A percentile compares a stretch with the other conserved stretches of the same genome.
phyloP scores from a whole-genome alignment of 192 early-diverging fungal genomes.

The Dissophora globulifera region DNA sequence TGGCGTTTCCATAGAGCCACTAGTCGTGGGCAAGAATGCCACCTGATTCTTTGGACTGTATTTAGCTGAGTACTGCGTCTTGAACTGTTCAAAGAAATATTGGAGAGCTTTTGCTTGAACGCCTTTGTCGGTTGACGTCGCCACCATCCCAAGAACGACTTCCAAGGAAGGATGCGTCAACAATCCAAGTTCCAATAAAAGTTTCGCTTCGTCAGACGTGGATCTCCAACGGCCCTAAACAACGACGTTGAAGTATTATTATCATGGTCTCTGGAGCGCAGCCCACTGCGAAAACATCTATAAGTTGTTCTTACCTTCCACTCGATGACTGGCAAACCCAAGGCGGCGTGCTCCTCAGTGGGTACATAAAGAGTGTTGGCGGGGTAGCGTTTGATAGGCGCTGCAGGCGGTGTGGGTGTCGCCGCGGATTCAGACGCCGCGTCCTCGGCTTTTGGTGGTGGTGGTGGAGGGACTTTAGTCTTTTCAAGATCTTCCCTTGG shows the following conservation, averaged over 20 bases:
- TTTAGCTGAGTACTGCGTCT: constrained; percentile 59
- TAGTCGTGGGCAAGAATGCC: constrained; percentile 71
- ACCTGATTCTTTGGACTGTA: constrained; percentile 65
- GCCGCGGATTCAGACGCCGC: constrained; percentile 5
- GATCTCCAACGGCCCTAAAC: constrained; percentile 35
- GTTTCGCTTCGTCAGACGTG: constrained; percentile 46
- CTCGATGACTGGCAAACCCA: constrained; percentile 74
- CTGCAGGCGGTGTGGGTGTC: constrained; percentile 28
- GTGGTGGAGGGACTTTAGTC: constrained; percentile 8
- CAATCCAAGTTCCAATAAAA: constrained; percentile 63
- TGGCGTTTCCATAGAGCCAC: constrained; percentile 61
- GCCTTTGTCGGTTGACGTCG: constrained; percentile 21
- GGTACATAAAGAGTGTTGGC: constrained; percentile 78
- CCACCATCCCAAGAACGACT: constrained; percentile 53
- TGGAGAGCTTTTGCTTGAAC: constrained; percentile 64
- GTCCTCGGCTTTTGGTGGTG: constrained; percentile 9
- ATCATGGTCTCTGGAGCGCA: too few species aligned
- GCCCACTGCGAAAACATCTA: too few species aligned
- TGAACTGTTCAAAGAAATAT: constrained; percentile 79
- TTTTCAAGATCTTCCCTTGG: constrained; percentile 61
- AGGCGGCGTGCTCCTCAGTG: constrained; percentile 59
- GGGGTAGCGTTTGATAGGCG: constrained; percentile 57
- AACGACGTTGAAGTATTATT: too few species aligned
- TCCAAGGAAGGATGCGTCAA: constrained; percentile 52
- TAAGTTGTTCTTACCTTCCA: constrained; percentile 78